These are phyloP conservation scores for Rhodotorula diobovata DNA, from an alignment of 768 basidiomycete species.

Conservation along the genomic window DNA sequence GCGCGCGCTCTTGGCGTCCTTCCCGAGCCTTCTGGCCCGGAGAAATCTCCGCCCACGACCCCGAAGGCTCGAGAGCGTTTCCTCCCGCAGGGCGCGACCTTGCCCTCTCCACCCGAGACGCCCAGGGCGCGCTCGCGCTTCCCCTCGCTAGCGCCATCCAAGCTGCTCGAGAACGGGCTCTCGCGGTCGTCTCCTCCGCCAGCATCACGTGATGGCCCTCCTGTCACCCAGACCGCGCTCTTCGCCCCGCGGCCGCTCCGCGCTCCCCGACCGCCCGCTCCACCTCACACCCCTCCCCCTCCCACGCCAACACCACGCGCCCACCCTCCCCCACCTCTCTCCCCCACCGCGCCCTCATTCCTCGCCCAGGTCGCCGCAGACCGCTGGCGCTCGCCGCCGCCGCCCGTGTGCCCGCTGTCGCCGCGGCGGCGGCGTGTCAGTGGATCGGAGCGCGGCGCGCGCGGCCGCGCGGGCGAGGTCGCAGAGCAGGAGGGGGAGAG, in stretches of 20 bases:
- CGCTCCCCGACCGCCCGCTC: not conserved
- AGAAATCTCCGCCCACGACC: not conserved
- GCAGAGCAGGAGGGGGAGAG: not conserved
- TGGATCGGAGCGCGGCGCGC: too few species aligned
- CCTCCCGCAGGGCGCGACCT: not conserved
- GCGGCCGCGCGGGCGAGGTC: not conserved
- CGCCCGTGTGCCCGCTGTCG: conserved; percentile 2
- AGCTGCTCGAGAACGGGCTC: too few species aligned
- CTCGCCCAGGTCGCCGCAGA: not conserved
- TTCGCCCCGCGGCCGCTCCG: conserved; percentile 12
- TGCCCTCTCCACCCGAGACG: not conserved
- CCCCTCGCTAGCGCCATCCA: not conserved
- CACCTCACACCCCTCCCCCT: not conserved
- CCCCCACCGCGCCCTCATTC: not conserved
- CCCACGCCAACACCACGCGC: too few species aligned
- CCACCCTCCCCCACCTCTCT: not conserved
- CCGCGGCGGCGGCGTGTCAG: not conserved
- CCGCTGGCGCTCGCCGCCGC: not conserved
- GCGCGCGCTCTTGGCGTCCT: conserved; percentile 2
- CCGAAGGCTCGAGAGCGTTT: not conserved
- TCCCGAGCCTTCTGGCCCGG: too few species aligned
- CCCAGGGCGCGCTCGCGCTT: not conserved
- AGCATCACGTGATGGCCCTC: too few species aligned
- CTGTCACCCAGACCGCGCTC: too few species aligned
- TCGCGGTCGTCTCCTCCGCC: too few species aligned